Conservation (phyloP, 129 eudicot genomes). For the Flaveria ramosissima region DNA sequence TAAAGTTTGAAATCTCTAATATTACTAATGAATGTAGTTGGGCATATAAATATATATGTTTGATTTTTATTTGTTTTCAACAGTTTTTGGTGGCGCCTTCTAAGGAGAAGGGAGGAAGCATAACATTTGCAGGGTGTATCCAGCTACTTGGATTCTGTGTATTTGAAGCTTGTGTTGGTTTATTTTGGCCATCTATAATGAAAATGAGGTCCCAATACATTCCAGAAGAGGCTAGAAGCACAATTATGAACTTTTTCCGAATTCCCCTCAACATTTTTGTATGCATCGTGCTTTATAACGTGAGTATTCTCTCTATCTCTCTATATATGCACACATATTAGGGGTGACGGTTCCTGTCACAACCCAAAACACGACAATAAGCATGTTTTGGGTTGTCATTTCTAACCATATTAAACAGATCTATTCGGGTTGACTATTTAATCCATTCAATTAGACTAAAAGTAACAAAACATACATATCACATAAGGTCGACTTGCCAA, state of each 20-base stretch:
- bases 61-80: background rate
- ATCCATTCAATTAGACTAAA: background rate
- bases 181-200: constrained; percentile 82
- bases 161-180: constrained; percentile 78
- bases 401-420: background rate
- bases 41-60: background rate
- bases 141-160: constrained; percentile 74
- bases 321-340: background rate
- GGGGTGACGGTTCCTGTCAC: background rate
- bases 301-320: constrained; percentile 38
- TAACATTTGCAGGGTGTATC: constrained; percentile 63
- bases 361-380: background rate
- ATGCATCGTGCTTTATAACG: constrained; percentile 65
- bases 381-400: background rate
- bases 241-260: constrained; percentile 81
- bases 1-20: no score
- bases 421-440: background rate
- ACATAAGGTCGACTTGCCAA: background rate
- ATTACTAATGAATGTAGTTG: no score
- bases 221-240: constrained; percentile 72
- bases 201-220: constrained; percentile 78
- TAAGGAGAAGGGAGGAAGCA: constrained; percentile 58
- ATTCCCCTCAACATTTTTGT: constrained; percentile 71
- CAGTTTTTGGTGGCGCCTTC: constrained; percentile 67
- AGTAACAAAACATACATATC: background rate